Percentiles rank a stretch among this genome's conserved stretches.
phyloP scores from a whole-genome alignment of 192 early-diverging fungal genomes.

The Coemansia sp. region DNA sequence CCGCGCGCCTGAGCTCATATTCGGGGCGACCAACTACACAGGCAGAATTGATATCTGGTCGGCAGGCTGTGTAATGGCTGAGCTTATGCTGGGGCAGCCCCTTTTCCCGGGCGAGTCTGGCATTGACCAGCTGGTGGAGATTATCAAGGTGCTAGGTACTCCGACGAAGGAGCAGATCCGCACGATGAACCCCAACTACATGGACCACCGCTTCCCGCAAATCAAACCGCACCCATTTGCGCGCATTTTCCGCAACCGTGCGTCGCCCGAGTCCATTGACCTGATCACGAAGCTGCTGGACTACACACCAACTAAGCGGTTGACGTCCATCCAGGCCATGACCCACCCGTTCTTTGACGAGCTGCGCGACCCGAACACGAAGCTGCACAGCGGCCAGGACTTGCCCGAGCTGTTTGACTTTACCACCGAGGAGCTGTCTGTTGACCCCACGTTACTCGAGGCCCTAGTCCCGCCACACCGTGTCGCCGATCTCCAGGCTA shows the following conservation, averaged over 20 bases:
- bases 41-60: constrained; percentile 95
- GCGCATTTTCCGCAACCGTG: constrained; percentile 82
- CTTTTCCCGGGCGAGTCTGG: constrained; percentile 96
- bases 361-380: constrained; percentile 82
- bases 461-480: constrained; percentile 81
- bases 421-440: constrained; percentile 79
- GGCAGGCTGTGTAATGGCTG: constrained; percentile 95
- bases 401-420: constrained; percentile 95
- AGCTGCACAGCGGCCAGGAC: constrained; percentile 78
- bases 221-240: constrained; percentile 93
- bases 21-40: constrained; percentile 93
- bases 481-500: constrained; percentile 40
- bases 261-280: constrained; percentile 85
- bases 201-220: constrained; percentile 98
- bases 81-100: constrained; percentile 91
- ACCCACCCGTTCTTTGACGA: constrained; percentile 98
- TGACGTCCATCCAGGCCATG: constrained; percentile 90
- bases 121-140: constrained; percentile 98
- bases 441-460: constrained; percentile 78
- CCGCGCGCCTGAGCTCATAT: constrained; percentile 95
- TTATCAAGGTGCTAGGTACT: constrained; percentile 98
- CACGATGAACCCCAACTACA: constrained; percentile 98
- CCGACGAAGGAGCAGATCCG: constrained; percentile 95
- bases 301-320: constrained; percentile 85
- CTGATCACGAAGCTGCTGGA: constrained; percentile 85